phyloP scores from a whole-genome alignment of 495 filamentous ascomycete species.

The Hypoxylon lienhwacheense region DNA sequence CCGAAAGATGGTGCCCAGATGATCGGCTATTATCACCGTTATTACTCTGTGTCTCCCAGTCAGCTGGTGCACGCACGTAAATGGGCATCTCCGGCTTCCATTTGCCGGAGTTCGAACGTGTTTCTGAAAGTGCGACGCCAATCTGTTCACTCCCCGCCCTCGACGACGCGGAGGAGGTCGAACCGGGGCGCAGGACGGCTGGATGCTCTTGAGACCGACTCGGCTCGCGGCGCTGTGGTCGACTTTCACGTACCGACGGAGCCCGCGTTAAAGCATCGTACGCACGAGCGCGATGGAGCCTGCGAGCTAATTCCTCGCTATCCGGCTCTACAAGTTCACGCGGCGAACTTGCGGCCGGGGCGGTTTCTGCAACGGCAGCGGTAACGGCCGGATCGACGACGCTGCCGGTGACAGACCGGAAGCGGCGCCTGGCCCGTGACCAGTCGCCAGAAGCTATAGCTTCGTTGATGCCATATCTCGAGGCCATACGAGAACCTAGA shows the following conservation, averaged over 20 bases:
- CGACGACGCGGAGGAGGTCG: background rate
- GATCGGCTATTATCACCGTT: background rate
- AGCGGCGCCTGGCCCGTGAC: too few relatives aligned
- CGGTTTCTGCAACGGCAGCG: background rate
- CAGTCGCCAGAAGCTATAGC: too few relatives aligned
- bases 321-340: background rate
- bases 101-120: background rate
- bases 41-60: background rate
- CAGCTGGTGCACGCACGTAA: slow-evolving; percentile 2
- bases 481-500: too few relatives aligned
- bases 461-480: too few relatives aligned
- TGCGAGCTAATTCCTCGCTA: background rate
- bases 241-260: background rate
- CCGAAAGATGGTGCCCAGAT: background rate
- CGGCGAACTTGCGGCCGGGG: background rate
- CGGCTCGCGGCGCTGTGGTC: background rate
- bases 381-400: background rate
- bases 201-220: background rate
- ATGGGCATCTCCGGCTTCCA: slow-evolving; percentile 11
- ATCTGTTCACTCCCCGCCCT: background rate
- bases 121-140: too few relatives aligned
- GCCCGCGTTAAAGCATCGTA: slow-evolving; percentile 3
- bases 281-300: slow-evolving; percentile 8
- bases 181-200: background rate
- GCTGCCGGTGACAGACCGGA: too few relatives aligned